These are phyloP conservation scores for Paramecium sonneborni DNA, from an alignment of 73 alveolate species.

Conservation along the genomic window DNA sequence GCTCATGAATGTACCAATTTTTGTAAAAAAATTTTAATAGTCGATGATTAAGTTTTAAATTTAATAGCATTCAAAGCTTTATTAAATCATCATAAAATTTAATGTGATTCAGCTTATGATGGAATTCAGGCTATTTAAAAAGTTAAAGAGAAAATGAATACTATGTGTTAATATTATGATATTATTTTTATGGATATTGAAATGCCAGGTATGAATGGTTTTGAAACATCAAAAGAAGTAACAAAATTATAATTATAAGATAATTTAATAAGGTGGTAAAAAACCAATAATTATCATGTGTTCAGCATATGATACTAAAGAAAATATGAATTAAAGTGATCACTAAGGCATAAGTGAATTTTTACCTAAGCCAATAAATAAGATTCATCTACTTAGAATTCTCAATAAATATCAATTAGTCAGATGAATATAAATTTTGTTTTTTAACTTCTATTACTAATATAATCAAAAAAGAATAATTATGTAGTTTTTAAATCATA, in stretches of 20 bases:
- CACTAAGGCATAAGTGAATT: neutral
- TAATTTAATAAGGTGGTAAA: neutral
- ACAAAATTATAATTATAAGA: neutral
- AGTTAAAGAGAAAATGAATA: neutral
- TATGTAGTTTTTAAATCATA: neutral
- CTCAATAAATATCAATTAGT: conserved; percentile 20
- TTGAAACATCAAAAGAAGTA: conserved; percentile 2
- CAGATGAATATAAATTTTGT: neutral
- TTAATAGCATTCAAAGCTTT: neutral
- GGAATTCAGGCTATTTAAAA: neutral
- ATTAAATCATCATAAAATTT: neutral
- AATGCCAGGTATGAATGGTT: conserved; percentile 30
- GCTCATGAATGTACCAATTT: neutral
- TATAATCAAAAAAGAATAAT: too few species aligned
- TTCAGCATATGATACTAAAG: conserved; percentile 29
- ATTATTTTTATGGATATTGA: conserved; percentile 17
- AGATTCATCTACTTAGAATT: neutral
- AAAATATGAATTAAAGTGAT: neutral
- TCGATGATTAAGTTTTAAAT: conserved; percentile 20
- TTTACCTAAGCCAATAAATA: conserved; percentile 2
- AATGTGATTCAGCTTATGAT: conserved; percentile 27
- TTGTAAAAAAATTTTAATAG: neutral
- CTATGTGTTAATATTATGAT: neutral
- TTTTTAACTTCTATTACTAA: neutral
- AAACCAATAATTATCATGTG: neutral